Evolutionary conservation across 78 protist genomes (phyloP).

Genomic region (Dictyostelium brefeldianum): DNA sequence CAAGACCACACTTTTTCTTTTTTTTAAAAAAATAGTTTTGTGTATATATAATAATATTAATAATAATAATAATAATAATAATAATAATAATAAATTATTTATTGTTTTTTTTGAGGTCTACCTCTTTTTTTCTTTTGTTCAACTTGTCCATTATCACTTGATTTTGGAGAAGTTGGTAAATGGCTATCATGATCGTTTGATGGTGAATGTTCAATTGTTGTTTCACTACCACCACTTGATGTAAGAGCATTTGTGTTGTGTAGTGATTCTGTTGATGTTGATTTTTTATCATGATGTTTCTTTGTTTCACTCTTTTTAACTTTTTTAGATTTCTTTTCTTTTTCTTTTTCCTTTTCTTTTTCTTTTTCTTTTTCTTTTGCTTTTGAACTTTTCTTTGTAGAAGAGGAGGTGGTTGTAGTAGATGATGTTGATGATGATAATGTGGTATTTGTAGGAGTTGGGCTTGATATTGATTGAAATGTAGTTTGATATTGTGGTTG

Average conservation of each 20-base stretch:
- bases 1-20: not conserved
- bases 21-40: not conserved
- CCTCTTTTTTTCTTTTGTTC: conserved; percentile 48
- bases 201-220: not conserved
- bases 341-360: conserved; percentile 1
- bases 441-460: not conserved
- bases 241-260: not conserved
- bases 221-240: no score
- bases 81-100: not conserved
- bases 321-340: not conserved
- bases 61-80: no score
- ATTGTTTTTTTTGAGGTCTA: conserved; percentile 45
- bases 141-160: not conserved
- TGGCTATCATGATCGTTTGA: not conserved
- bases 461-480: not conserved
- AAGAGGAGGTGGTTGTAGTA: not conserved
- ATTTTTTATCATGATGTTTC: not conserved
- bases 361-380: conserved; percentile 17
- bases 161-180: not conserved
- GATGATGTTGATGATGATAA: not conserved
- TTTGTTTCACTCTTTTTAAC: not conserved
- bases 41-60: no score
- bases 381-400: not conserved
- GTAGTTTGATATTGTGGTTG: not conserved
- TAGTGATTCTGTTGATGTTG: not conserved